Evolutionary conservation across 2,329 filamentous ascomycete genomes (phyloP).

Genomic region (Byssothecium circinans): DNA sequence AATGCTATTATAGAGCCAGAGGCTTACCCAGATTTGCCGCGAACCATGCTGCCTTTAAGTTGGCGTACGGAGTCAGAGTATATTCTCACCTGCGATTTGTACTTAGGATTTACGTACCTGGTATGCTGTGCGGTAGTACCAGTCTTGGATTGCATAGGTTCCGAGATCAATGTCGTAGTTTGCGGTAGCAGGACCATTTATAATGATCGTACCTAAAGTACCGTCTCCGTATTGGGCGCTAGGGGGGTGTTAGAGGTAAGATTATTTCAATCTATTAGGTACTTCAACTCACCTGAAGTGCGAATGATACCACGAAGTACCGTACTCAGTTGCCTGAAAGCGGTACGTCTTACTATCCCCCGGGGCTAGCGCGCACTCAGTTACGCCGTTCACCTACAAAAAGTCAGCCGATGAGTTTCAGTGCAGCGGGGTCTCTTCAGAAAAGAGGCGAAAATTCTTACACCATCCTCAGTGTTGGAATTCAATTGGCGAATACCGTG

Average conservation of each 20-base stretch:
- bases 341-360: slow-evolving; percentile 42
- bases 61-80: too few relatives aligned
- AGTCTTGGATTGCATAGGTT: slow-evolving; percentile 23
- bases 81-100: too few relatives aligned
- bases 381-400: slow-evolving; percentile 22
- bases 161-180: slow-evolving; percentile 36
- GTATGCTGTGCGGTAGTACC: slow-evolving; percentile 49
- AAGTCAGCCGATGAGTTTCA: background rate
- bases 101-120: too few relatives aligned
- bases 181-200: slow-evolving; percentile 35
- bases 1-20: too few relatives aligned
- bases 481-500: slow-evolving; percentile 62
- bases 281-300: too few relatives aligned
- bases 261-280: too few relatives aligned
- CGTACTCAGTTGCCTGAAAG: slow-evolving; percentile 35
- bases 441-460: slow-evolving; percentile 22
- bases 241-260: too few relatives aligned
- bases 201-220: slow-evolving; percentile 34
- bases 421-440: too few relatives aligned
- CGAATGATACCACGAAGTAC: slow-evolving; percentile 40
- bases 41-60: slow-evolving; percentile 12
- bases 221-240: slow-evolving; percentile 49
- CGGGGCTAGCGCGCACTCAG: slow-evolving; percentile 50
- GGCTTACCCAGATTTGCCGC: too few relatives aligned
- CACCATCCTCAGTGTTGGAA: slow-evolving; percentile 60